phyloP scores from a whole-genome alignment of 2,329 filamentous ascomycete genomes.

The Aspergillus sp. region DNA sequence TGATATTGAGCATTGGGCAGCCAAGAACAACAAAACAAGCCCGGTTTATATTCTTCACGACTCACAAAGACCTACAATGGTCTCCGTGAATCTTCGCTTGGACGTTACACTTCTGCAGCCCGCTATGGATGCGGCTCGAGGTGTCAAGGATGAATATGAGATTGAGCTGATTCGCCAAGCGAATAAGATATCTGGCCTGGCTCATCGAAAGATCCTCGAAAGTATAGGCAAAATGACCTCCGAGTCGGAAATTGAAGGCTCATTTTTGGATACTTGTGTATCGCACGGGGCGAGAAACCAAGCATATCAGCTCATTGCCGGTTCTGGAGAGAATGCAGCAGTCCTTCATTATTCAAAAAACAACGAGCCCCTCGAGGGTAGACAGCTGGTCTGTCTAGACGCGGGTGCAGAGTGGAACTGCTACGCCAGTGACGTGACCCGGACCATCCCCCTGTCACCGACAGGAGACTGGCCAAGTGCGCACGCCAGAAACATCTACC shows the following conservation, averaged over 20 bases:
- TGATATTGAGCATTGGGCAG: slow-evolving; percentile 44
- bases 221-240: slow-evolving; percentile 62
- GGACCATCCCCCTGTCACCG: slow-evolving; percentile 71
- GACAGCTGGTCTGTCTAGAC: slow-evolving; percentile 78
- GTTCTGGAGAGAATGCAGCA: slow-evolving; percentile 71
- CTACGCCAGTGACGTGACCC: slow-evolving; percentile 72
- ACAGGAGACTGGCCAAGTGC: slow-evolving; percentile 56
- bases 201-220: slow-evolving; percentile 60
- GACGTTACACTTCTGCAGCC: slow-evolving; percentile 26
- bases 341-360: slow-evolving; percentile 87
- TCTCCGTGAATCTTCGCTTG: slow-evolving; percentile 15
- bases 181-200: slow-evolving; percentile 64
- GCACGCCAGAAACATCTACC: slow-evolving; percentile 71
- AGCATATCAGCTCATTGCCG: slow-evolving; percentile 83
- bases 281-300: slow-evolving; percentile 72
- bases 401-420: slow-evolving; percentile 73
- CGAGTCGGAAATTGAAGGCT: slow-evolving; percentile 77
- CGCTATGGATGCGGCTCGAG: slow-evolving; percentile 65
- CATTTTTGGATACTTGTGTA: slow-evolving; percentile 73
- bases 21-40: slow-evolving; percentile 16
- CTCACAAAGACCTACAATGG: slow-evolving; percentile 25
- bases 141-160: slow-evolving; percentile 71
- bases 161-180: slow-evolving; percentile 68
- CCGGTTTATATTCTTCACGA: slow-evolving; percentile 35
- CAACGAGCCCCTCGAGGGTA: slow-evolving; percentile 62